Base-by-base conservation (phyloP, 306 rosid species). In the Acmispon strigosus region DNA sequence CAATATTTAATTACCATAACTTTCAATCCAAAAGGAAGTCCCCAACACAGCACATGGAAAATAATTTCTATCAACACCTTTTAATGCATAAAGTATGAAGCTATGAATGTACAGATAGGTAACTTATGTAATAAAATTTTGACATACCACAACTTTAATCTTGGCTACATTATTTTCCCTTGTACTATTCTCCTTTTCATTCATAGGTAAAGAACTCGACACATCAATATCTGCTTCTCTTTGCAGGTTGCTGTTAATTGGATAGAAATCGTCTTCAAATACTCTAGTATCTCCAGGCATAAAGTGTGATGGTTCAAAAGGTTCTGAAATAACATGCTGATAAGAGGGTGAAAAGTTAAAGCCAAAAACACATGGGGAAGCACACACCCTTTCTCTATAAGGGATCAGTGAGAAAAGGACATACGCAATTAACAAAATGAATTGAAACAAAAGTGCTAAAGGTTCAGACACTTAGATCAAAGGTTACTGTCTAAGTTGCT, bases 101-200 rank as follows among this genome's bases (percentile, higher is more conserved):
- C 24, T 41, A 19, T n/a, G 50, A 18, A 66, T n/a, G 53, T 42
- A 66, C 8, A 42, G 10, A 34, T 7, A 53, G 32, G 11, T 43
- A 27, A 45, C 12, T 58, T 27, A 32, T 32, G 44, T 65, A 12
- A 22, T 36, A 37, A n/a, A 11, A n/a, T 62, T 47, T 52, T 54
- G 57, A 84, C 97, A 79, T 91, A 95, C 99, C 99, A 95, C 99
- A 80, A 95, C 99, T 95, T 75, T 89, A 68, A 95, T 91, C 84
- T 95, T 95, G 5, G 99, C 99, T 51, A 95, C 97, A 48, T 86
- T 91, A 62, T 78, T 87, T 80, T 95, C 99, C 83, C 84, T 86
- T 8, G 91, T 70, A 52, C 53, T 78, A 62, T 58, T 87, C 83
- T 94, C 99, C 79, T 80, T 90, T 58, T 89, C 99, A 79, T 65